Evolutionary conservation across 2,329 filamentous ascomycete genomes (phyloP).

Genomic region (Fusarium clavum): DNA sequence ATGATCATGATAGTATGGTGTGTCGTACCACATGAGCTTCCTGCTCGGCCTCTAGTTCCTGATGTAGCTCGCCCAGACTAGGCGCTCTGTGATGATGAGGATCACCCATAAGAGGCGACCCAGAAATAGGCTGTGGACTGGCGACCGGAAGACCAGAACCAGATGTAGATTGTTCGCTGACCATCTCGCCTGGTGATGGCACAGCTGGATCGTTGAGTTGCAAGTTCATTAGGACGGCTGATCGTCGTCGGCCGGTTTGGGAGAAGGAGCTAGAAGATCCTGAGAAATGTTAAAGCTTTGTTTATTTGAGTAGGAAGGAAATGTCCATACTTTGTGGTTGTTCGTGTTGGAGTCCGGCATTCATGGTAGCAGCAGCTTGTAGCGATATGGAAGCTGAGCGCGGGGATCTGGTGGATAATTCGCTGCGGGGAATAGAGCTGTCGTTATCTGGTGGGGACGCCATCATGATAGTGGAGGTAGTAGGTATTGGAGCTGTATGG

Average conservation of each 20-base stretch:
- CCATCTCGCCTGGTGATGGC: constrained; percentile 77
- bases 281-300: constrained; percentile 43
- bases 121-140: constrained; percentile 61
- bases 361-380: constrained; percentile 81
- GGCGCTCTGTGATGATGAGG: constrained; percentile 74
- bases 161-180: constrained; percentile 54
- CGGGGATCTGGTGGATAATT: constrained; percentile 70
- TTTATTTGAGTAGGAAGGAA: not conserved
- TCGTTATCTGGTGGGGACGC: constrained; percentile 45
- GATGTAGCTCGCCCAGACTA: constrained; percentile 80
- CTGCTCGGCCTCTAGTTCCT: constrained; percentile 82
- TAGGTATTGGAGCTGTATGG: not conserved
- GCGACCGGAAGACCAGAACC: constrained; percentile 40
- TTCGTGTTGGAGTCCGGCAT: constrained; percentile 78
- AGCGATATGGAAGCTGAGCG: constrained; percentile 76
- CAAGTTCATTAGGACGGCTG: constrained; percentile 77
- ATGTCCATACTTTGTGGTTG: constrained; percentile 64
- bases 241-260: constrained; percentile 69
- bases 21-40: constrained; percentile 77
- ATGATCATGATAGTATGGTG: not conserved
- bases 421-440: constrained; percentile 45
- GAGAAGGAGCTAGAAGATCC: constrained; percentile 67
- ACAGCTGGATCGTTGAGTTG: constrained; percentile 77
- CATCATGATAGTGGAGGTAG: constrained; percentile 39
- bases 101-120: constrained; percentile 62